Conservation (phyloP, 371 early-diverging fungal genomes). For the Zychaea mexicana region DNA sequence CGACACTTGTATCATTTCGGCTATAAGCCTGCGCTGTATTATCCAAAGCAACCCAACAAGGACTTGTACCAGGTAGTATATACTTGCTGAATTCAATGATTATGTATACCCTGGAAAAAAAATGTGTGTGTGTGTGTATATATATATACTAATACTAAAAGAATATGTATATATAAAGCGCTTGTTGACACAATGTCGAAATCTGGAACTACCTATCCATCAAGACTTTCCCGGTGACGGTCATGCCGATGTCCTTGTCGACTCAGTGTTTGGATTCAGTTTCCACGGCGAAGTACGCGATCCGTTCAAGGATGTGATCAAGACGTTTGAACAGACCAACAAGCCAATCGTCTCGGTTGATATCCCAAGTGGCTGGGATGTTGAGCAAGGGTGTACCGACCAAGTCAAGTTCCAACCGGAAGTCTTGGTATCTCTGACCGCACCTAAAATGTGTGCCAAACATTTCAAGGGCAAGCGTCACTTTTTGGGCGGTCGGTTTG, state of each 20-base stretch:
- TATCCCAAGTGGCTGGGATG: slow-evolving; percentile 95
- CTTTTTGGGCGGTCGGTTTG: slow-evolving; percentile 89
- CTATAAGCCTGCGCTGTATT: slow-evolving; percentile 75
- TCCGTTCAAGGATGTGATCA: slow-evolving; percentile 76
- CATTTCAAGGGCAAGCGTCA: slow-evolving; percentile 76
- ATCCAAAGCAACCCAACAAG: slow-evolving; percentile 75
- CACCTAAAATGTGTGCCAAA: slow-evolving; percentile 80
- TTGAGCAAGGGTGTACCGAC: slow-evolving; percentile 70
- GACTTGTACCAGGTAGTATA: slow-evolving; percentile 70
- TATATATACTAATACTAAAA: neutral
- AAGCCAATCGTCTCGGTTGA: slow-evolving; percentile 82
- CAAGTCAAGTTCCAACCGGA: slow-evolving; percentile 65
- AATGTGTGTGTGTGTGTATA: neutral
- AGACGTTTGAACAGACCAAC: slow-evolving; percentile 45
- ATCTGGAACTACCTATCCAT: slow-evolving; percentile 68
- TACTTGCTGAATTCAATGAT: neutral
- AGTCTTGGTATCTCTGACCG: slow-evolving; percentile 88
- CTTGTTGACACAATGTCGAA: slow-evolving; percentile 69
- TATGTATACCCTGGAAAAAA: too few species aligned
- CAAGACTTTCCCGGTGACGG: slow-evolving; percentile 33
- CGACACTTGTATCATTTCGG: slow-evolving; percentile 90
- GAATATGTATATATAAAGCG: slow-evolving; percentile 28
- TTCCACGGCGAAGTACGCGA: slow-evolving; percentile 80
- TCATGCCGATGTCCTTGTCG: slow-evolving; percentile 72
- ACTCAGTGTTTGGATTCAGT: slow-evolving; percentile 94